Base-by-base conservation (phyloP, 345 rosid genomes). In the Triadica sebifera region DNA sequence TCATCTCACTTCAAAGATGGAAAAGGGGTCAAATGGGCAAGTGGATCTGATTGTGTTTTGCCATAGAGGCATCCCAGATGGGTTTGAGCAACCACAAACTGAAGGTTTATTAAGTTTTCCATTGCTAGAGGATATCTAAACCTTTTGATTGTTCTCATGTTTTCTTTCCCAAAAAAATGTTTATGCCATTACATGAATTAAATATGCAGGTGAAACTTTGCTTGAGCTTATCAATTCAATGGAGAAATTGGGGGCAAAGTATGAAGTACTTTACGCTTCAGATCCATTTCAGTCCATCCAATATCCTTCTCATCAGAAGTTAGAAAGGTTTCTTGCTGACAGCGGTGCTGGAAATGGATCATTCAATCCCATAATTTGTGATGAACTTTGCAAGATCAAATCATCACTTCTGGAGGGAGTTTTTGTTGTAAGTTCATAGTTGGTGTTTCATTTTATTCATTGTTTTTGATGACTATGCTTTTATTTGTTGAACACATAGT, bases 331-430 rank as follows among this genome's bases (percentile, higher is more conserved):
- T 86, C 92, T 95, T 67, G 91, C 90, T 65, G 99, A 93, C 78
- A 82, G 78, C 51, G 66, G 80, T 72, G 62, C 67, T 25, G 85
- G 84, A 64, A 92, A 91, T 72, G 81, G 67, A 50, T 87, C 86
- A 37, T 41, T 47, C 68, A 75, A 78, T 61, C 20, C 83, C 46
- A 85, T 86, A 11, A 22, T 37, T 55, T 93, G 99, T 38, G 89
- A 90, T 81, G 94, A 92, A 80, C 87, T 95, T 77, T 95, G 99
- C 91, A 81, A 82, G 79, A 78, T 95, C 67, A 95, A 95, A 80
- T 82, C 99, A 69, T 87, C 99, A 3, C 92, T 95, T 79, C 72
- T 91, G 78, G 98, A 95, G 84, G 99, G 99, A 74, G 74, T 91
- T 73, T 78, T 93, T 29, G 97, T 89, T 75, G 99, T 95, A 83